A percentile compares a stretch with the other conserved stretches of the same genome.
Conservation (phyloP, 805 yeast genomes). For the Pichia exigua region DNA sequence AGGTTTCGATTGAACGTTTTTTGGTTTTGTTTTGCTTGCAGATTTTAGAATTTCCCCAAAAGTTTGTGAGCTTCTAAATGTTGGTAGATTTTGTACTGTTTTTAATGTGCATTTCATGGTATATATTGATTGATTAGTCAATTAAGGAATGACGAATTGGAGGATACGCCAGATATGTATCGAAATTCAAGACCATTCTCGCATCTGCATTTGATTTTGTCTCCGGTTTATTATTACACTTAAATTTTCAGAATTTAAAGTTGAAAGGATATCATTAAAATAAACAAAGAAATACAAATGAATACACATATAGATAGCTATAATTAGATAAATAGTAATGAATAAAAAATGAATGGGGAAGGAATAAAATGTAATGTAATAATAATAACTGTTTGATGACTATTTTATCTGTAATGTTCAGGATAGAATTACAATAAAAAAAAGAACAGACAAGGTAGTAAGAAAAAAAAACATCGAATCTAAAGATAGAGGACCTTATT, state of each 20-base stretch:
- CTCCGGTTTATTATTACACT: not conserved
- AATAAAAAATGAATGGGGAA: not conserved
- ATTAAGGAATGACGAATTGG: no score
- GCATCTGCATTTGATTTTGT: not conserved
- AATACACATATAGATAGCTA: not conserved
- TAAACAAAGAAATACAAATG: not conserved
- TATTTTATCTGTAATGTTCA: no score
- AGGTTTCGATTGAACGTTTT: conserved; percentile 10
- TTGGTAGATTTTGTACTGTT: not conserved
- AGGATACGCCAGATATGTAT: no score
- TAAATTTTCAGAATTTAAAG: not conserved
- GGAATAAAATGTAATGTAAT: not conserved
- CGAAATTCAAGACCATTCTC: not conserved
- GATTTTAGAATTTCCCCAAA: conserved; percentile 11
- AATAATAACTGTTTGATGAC: not conserved
- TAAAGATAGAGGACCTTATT: no score
- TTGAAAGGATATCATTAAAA: not conserved
- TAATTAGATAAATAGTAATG: not conserved
- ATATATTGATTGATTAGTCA: no score
- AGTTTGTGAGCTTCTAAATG: conserved; percentile 1
- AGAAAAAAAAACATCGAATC: no score
- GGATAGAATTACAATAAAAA: not conserved
- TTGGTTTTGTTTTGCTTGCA: not conserved
- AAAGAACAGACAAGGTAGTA: not conserved
- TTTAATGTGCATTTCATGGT: not conserved